Percentiles rank a stretch among this genome's conserved stretches.
These are phyloP conservation scores for Pseudozyma flocculosa DNA, from an alignment of 1,284 basidiomycete genomes.

Conservation along the genomic window DNA sequence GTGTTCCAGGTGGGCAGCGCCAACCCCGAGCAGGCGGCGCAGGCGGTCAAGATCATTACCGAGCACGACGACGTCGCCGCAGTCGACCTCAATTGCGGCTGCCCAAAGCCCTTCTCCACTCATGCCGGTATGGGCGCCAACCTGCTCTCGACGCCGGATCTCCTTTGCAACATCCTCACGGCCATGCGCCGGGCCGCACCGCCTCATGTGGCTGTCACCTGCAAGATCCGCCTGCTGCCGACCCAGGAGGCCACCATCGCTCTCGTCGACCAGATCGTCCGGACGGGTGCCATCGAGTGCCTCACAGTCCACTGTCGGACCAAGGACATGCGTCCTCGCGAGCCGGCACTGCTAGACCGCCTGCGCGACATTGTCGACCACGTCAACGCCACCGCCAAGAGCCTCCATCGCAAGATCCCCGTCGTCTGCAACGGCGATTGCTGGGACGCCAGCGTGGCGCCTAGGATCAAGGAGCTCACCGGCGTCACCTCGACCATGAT, in stretches of 20 bases:
- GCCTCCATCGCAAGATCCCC: slow-evolving; percentile 66
- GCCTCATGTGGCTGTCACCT: slow-evolving; percentile 60
- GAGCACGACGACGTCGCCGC: slow-evolving; percentile 78
- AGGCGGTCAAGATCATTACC: slow-evolving; percentile 82
- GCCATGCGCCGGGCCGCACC: slow-evolving; percentile 60
- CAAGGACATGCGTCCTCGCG: slow-evolving; percentile 82
- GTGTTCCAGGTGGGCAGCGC: slow-evolving; percentile 82
- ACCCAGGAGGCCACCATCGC: slow-evolving; percentile 81
- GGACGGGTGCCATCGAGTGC: slow-evolving; percentile 77
- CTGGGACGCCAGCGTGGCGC: slow-evolving; percentile 74
- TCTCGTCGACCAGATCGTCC: slow-evolving; percentile 80
- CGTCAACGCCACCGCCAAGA: slow-evolving; percentile 66
- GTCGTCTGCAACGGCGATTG: slow-evolving; percentile 95
- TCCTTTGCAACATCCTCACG: slow-evolving; percentile 71
- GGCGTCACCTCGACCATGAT: slow-evolving; percentile 94
- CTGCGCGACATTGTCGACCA: slow-evolving; percentile 81
- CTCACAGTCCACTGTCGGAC: slow-evolving; percentile 96
- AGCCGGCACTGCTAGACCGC: slow-evolving; percentile 76
- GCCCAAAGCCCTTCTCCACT: slow-evolving; percentile 90
- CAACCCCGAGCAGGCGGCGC: slow-evolving; percentile 81
- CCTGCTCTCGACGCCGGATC: slow-evolving; percentile 83
- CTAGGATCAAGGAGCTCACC: slow-evolving; percentile 66
- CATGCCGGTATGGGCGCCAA: slow-evolving; percentile 96
- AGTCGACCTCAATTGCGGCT: slow-evolving; percentile 86
- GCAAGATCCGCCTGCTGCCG: slow-evolving; percentile 86